phyloP scores from a whole-genome alignment of 306 rosid species.

The Vicia villosa region DNA sequence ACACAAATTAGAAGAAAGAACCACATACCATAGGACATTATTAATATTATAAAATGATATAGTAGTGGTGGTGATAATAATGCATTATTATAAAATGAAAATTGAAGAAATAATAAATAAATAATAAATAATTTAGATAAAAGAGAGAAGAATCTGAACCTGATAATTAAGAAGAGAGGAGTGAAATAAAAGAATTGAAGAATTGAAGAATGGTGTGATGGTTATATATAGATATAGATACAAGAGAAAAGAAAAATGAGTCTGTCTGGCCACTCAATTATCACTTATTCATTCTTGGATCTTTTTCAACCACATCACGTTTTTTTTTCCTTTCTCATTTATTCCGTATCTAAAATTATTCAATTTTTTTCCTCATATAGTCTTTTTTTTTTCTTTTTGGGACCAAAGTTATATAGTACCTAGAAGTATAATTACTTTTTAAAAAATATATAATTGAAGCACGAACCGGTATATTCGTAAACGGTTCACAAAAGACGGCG shows the following conservation, averaged over 20 bases:
- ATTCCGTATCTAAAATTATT: neutral
- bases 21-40: neutral
- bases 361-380: too few species aligned
- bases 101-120: neutral
- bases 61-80: neutral
- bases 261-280: neutral
- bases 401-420: too few species aligned
- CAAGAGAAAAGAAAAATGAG: neutral
- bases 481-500: too few species aligned
- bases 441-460: too few species aligned
- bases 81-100: neutral
- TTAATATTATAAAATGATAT: too few species aligned
- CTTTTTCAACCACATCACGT: neutral
- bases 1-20: conserved; percentile 32
- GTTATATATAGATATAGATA: neutral
- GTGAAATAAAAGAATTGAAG: neutral
- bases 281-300: neutral
- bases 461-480: too few species aligned
- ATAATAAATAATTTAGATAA: neutral
- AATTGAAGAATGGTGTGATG: neutral
- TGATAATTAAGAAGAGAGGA: neutral
- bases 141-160: neutral
- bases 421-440: too few species aligned
- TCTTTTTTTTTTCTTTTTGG: too few species aligned
- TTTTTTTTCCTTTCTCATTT: neutral